Base-by-base conservation (phyloP, 148 eudicot species). In the Rhododendron henanense region DNA sequence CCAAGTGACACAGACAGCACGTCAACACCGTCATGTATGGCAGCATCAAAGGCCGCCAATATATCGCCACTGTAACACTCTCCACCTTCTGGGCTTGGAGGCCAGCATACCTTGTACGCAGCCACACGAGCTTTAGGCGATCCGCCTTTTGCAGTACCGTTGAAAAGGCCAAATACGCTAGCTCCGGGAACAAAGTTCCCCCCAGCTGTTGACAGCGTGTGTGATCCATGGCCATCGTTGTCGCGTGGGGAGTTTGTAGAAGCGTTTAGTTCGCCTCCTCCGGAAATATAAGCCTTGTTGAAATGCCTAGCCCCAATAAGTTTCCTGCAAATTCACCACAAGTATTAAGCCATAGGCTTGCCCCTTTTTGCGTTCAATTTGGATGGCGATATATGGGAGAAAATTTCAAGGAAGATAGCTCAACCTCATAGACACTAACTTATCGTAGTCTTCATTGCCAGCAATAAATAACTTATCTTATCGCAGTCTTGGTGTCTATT, bases 41-140 rank as follows among this genome's bases (percentile, higher is more conserved):
- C 98, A 10, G 51, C 61, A 35, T 95, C 98, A 53, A 93, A 89
- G 23, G 89, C 98, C 2, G 88, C 84, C 73, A 95, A 3, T 23
- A 93, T 87, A 67, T 94, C 98, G 31, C 92, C 84, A 33, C 89
- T 91, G 16, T 23, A 87, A 81, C 98, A 95, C 51, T 28, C 79
- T 5, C 47, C 75, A 18, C 19, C 61, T 3, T 87, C 2, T 82
- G 5, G 8, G n/a, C 78, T 16, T 1, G 87, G 63, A 0, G 93
- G 86, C 90, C 90, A 92, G 83, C 98, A 95, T 0, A 95, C 94
- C 87, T 91, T 95, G 92, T 94, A 95, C 1, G 97, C 88, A 6
- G 94, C 97, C 19, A 93, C 95, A 18, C 97, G 88, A 28, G 98
- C 96, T 61, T 77, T 84, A 2, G 97, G 98, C 1, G 98, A 92